Evolutionary conservation across 345 rosid species (phyloP).

Genomic region (Capsella bursapastoris): DNA sequence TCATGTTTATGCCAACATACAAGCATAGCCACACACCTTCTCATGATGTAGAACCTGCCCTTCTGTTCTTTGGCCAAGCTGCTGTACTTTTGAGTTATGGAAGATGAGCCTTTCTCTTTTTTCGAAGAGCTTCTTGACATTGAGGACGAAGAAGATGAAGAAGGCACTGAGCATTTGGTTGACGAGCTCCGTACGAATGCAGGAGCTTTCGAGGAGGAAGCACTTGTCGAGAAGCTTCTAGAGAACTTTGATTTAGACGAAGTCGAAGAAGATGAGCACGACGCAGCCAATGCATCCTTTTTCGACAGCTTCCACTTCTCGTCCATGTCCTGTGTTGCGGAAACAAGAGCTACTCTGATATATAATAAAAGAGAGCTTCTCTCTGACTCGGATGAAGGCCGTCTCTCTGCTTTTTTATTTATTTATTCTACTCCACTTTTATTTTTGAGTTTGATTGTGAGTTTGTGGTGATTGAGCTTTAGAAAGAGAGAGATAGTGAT

Average conservation of each 20-base stretch:
- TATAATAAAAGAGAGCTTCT: slow-evolving; percentile 10
- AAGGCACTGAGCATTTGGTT: slow-evolving; percentile 48
- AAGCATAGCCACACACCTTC: slow-evolving; percentile 98
- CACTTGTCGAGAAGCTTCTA: slow-evolving; percentile 74
- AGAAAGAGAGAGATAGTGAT: slow-evolving; percentile 35
- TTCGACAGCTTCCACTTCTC: slow-evolving; percentile 74
- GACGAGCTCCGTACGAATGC: slow-evolving; percentile 59
- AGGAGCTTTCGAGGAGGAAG: slow-evolving; percentile 66
- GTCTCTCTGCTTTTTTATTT: neutral
- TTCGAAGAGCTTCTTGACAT: slow-evolving; percentile 56
- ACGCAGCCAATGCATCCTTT: slow-evolving; percentile 51
- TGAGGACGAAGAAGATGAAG: slow-evolving; percentile 44
- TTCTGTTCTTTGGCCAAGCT: slow-evolving; percentile 94
- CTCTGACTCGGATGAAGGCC: slow-evolving; percentile 9
- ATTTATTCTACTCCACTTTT: neutral
- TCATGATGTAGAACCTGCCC: slow-evolving; percentile 93
- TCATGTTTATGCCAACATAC: slow-evolving; percentile 98
- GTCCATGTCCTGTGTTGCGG: slow-evolving; percentile 55
- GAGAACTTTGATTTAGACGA: slow-evolving; percentile 58
- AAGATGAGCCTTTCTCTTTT: slow-evolving; percentile 67
- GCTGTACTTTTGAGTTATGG: slow-evolving; percentile 73
- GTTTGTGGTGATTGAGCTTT: slow-evolving; percentile 39
- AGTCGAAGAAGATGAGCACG: slow-evolving; percentile 44
- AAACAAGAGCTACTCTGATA: neutral
- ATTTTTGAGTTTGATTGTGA: slow-evolving; percentile 33